phyloP scores from a whole-genome alignment of 2,329 filamentous ascomycete species.

The Sporothrix brunneoviolacea region DNA sequence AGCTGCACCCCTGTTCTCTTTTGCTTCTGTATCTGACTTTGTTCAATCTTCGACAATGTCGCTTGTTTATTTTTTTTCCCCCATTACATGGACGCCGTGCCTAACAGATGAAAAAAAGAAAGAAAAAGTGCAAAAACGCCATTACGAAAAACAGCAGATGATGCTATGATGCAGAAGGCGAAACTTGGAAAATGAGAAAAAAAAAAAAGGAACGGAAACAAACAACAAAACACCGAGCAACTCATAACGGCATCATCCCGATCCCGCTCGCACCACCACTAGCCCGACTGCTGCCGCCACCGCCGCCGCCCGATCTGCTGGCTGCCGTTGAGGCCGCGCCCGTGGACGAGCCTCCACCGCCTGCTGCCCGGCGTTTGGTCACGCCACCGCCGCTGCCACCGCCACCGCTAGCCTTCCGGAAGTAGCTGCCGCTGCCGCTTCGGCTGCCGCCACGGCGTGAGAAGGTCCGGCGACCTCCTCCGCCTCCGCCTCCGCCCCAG shows the following conservation, averaged over 20 bases:
- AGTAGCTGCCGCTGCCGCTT: conserved; percentile 11
- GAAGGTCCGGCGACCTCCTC: no score
- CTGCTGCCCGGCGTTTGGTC: conserved; percentile 8
- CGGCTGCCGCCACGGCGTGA: conserved; percentile 15
- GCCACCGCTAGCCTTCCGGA: conserved; percentile 12
- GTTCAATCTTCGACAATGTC: no score
- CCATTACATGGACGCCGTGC: no score
- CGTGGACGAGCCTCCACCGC: not conserved
- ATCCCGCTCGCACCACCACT: conserved; percentile 15
- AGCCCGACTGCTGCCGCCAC: not conserved
- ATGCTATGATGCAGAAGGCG: not conserved
- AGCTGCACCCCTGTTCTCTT: no score
- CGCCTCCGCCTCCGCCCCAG: conserved; percentile 8
- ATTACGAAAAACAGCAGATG: not conserved
- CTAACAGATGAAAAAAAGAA: no score
- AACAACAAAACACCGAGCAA: not conserved
- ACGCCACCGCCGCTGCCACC: conserved; percentile 16
- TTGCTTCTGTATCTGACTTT: no score
- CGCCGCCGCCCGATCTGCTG: not conserved
- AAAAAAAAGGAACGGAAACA: not conserved
- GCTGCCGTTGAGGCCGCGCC: not conserved
- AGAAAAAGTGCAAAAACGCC: not conserved
- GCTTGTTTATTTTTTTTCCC: no score
- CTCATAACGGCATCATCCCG: conserved; percentile 21
- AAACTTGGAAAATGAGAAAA: not conserved